Evolutionary conservation across 768 basidiomycete genomes (phyloP).

Genomic region (Zangia roseola): DNA sequence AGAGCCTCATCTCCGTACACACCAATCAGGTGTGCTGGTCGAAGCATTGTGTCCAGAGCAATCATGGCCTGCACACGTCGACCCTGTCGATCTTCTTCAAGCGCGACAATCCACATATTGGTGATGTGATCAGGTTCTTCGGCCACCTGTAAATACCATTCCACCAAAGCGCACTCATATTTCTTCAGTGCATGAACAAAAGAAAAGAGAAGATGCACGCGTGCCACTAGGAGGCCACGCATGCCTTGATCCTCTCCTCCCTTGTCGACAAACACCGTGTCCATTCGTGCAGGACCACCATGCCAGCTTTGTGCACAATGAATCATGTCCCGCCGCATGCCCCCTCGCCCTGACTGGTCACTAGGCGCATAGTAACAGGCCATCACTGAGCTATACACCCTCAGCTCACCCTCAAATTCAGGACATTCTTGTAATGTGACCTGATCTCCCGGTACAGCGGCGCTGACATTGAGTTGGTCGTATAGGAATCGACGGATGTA

Average conservation of each 20-base stretch:
- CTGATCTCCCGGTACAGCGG: background rate
- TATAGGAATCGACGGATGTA: no score
- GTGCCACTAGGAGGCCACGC: conserved; percentile 9
- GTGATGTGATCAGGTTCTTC: conserved; percentile 21
- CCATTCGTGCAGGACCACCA: conserved; percentile 8
- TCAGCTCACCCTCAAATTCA: no score
- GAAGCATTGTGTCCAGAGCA: conserved; percentile 22
- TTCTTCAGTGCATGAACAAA: conserved; percentile 4
- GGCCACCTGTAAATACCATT: conserved; percentile 17
- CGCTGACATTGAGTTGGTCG: no score
- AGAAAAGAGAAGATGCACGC: conserved; percentile 22
- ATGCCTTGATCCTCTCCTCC: conserved; percentile 10
- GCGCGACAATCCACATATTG: conserved; percentile 28
- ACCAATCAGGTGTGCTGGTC: conserved; percentile 20
- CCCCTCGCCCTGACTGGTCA: conserved; percentile 21
- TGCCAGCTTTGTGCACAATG: conserved; percentile 14
- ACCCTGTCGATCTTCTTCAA: conserved; percentile 7
- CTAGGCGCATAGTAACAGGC: conserved; percentile 29
- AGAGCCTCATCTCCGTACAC: conserved; percentile 8
- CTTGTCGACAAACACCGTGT: conserved; percentile 23
- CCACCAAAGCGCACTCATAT: conserved; percentile 21
- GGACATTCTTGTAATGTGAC: no score
- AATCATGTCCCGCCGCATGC: conserved; percentile 27
- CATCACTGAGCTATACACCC: conserved; percentile 21
- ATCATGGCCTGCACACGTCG: conserved; percentile 13